phyloP scores from a whole-genome alignment of 345 rosid species.

The Diplotaxis tenuifolia region DNA sequence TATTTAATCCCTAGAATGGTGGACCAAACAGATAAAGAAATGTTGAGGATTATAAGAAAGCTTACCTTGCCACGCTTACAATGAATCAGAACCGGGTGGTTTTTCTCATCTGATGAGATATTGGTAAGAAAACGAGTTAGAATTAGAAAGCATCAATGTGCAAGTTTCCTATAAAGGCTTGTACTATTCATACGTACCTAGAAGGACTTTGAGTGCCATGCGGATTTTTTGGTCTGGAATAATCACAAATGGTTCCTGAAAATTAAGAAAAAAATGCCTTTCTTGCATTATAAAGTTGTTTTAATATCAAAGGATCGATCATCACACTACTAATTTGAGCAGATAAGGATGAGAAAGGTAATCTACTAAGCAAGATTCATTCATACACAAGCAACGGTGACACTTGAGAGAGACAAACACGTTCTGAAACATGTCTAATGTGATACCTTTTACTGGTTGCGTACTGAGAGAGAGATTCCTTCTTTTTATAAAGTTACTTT shows the following conservation, averaged over 20 bases:
- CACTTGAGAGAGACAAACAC: slow-evolving; percentile 21
- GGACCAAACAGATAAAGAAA: background rate
- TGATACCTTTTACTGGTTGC: slow-evolving; percentile 37
- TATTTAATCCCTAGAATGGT: too few relatives aligned
- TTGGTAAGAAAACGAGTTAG: background rate
- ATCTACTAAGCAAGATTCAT: slow-evolving; percentile 10
- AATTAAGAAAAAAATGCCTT: background rate
- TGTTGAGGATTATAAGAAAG: background rate
- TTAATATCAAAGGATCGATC: background rate
- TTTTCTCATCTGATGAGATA: slow-evolving; percentile 61
- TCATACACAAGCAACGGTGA: slow-evolving; percentile 9
- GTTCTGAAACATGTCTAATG: slow-evolving; percentile 23
- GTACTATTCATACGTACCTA: slow-evolving; percentile 51
- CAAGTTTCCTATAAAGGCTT: slow-evolving; percentile 10
- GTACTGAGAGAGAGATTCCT: slow-evolving; percentile 23
- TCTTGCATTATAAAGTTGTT: background rate
- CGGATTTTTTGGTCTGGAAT: slow-evolving; percentile 83
- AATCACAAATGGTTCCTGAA: slow-evolving; percentile 93
- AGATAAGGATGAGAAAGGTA: slow-evolving; percentile 14
- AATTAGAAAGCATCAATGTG: background rate
- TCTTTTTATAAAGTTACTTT: slow-evolving; percentile 13
- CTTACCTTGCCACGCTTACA: slow-evolving; percentile 94
- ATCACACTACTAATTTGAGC: slow-evolving; percentile 5
- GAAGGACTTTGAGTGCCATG: slow-evolving; percentile 72
- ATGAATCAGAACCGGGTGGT: slow-evolving; percentile 88